phyloP scores from a whole-genome alignment of 2,329 filamentous ascomycete species.

The Drechslera avenae region DNA sequence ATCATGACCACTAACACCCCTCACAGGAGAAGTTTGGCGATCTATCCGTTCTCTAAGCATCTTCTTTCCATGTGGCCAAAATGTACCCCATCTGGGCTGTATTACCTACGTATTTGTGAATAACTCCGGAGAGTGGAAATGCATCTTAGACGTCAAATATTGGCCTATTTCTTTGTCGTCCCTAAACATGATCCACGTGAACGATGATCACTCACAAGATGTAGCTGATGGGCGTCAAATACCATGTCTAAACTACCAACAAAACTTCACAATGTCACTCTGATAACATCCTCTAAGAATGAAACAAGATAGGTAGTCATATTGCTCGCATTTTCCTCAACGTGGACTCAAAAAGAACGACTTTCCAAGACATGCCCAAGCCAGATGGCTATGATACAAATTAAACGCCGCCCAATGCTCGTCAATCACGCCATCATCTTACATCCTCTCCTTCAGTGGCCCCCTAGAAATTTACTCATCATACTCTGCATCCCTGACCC shows the following conservation, averaged over 20 bases:
- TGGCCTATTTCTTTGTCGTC: too few relatives aligned
- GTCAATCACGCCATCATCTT: neutral
- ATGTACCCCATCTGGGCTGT: conserved; percentile 44
- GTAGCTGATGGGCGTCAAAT: too few relatives aligned
- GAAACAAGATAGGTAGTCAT: neutral
- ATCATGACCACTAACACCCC: conserved; percentile 54
- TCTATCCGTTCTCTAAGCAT: conserved; percentile 84
- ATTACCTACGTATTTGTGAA: conserved; percentile 49
- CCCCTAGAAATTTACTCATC: conserved; percentile 33
- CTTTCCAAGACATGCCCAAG: neutral
- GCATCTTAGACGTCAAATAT: conserved; percentile 22
- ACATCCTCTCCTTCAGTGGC: neutral
- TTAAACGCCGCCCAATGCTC: conserved; percentile 16
- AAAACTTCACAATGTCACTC: too few relatives aligned
- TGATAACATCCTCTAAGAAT: neutral
- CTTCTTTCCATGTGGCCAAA: conserved; percentile 33
- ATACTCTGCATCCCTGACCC: conserved; percentile 59
- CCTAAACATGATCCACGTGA: too few relatives aligned
- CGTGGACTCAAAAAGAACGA: neutral
- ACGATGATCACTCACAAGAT: too few relatives aligned
- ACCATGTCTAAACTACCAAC: too few relatives aligned
- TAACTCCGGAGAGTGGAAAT: conserved; percentile 43
- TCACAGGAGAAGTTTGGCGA: conserved; percentile 97
- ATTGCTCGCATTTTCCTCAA: neutral
- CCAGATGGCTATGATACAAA: conserved; percentile 2